Evolutionary conservation across 768 basidiomycete species (phyloP).

Genomic region (Trametopsis cervina): DNA sequence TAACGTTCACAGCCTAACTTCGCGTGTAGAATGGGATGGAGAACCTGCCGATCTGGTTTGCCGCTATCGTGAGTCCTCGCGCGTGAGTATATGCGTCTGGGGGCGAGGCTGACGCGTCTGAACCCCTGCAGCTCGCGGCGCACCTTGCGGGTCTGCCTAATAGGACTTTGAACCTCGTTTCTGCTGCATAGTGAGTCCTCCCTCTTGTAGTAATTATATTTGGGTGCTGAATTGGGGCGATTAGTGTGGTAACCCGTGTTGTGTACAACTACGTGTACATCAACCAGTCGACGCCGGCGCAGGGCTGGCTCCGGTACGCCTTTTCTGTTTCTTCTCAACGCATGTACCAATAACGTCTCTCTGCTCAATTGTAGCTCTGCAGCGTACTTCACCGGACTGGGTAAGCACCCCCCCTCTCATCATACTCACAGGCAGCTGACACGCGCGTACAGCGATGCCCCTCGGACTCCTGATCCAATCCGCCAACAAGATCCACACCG

Average conservation of each 20-base stretch:
- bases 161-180: constrained; percentile 3
- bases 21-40: constrained; percentile 7
- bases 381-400: constrained; percentile 1
- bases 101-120: not conserved
- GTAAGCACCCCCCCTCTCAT: constrained; percentile 2
- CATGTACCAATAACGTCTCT: not conserved
- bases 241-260: constrained; percentile 2
- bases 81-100: not conserved
- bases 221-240: not conserved
- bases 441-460: constrained; percentile 2
- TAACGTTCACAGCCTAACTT: not conserved
- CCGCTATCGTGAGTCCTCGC: constrained; percentile 2
- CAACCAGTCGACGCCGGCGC: constrained; percentile 1
- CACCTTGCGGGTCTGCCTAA: constrained; percentile 3
- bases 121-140: constrained; percentile 3
- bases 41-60: constrained; percentile 8
- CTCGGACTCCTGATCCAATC: constrained; percentile 5
- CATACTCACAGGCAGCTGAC: too few relatives aligned
- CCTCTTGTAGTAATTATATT: not conserved
- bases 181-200: constrained; percentile 3
- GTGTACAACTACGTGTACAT: constrained; percentile 6
- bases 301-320: constrained; percentile 4
- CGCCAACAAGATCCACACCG: not conserved
- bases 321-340: not conserved
- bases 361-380: not conserved